Percentiles rank a stretch among this genome's conserved stretches.
Evolutionary conservation across 179 eudicot genomes (phyloP).

Genomic region (Pouteria campechiana): DNA sequence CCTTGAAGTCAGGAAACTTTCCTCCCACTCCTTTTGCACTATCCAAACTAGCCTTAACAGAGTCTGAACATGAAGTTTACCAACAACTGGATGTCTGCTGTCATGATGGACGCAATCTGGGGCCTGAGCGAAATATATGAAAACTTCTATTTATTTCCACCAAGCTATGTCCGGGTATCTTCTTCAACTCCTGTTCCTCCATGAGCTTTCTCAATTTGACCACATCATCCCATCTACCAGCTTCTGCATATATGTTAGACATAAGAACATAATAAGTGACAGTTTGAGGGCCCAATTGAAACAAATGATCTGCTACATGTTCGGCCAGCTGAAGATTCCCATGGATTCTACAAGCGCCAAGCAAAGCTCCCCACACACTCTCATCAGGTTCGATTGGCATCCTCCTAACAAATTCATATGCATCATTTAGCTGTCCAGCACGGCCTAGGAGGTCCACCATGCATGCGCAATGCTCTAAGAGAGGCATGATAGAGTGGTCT

Average conservation of each 20-base stretch:
- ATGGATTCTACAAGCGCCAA: constrained; percentile 17
- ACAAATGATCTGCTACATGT: constrained; percentile 4
- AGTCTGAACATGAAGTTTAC: too few relatives aligned
- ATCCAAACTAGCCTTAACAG: too few relatives aligned
- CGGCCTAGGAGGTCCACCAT: constrained; percentile 22
- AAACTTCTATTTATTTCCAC: constrained; percentile 5
- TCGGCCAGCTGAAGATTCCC: constrained; percentile 17
- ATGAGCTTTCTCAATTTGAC: constrained; percentile 6
- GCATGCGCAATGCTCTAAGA: constrained; percentile 12
- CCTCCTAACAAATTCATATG: constrained; percentile 11
- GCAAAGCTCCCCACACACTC: constrained; percentile 21
- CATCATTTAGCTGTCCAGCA: constrained; percentile 12
- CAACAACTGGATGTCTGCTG: too few relatives aligned
- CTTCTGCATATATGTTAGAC: constrained; percentile 17
- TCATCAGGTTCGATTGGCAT: constrained; percentile 11
- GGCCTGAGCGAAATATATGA: constrained; percentile 2
- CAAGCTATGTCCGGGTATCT: constrained; percentile 8
- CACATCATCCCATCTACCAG: constrained; percentile 23
- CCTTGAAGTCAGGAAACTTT: too few relatives aligned
- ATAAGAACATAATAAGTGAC: constrained; percentile 7
- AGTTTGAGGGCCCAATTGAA: constrained; percentile 6
- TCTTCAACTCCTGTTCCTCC: constrained; percentile 12
- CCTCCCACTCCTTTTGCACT: too few relatives aligned
- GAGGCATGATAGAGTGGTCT: constrained; percentile 9
- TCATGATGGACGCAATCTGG: neutral